Conservation (phyloP, 2,329 filamentous ascomycete species). For the Niveomyces coronatus region DNA sequence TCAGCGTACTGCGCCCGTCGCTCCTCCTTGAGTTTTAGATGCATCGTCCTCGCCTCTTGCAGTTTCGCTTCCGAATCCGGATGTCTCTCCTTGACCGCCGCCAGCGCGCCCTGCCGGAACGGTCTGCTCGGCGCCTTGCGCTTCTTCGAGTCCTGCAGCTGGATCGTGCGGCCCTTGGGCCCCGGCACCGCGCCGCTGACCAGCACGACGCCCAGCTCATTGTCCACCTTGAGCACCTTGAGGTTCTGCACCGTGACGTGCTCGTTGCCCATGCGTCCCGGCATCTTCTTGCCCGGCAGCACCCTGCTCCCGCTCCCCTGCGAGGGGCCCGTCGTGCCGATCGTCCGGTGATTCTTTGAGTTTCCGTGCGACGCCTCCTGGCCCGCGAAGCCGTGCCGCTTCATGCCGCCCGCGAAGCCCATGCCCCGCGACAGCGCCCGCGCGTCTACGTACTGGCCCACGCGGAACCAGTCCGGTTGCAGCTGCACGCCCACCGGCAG, state of each 20-base stretch:
- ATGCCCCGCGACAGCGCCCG: conserved; percentile 71
- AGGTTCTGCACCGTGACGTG: conserved; percentile 86
- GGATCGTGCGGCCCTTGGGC: conserved; percentile 76
- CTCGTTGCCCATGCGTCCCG: conserved; percentile 87
- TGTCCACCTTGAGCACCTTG: conserved; percentile 78
- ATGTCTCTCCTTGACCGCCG: conserved; percentile 35
- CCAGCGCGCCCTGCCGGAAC: conserved; percentile 36
- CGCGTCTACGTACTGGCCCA: conserved; percentile 85
- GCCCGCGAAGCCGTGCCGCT: conserved; percentile 80
- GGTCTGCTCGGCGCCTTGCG: conserved; percentile 50
- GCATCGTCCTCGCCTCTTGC: conserved; percentile 37
- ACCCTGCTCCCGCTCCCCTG: conserved; percentile 92
- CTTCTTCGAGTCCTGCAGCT: conserved; percentile 84
- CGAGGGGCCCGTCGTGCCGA: conserved; percentile 80
- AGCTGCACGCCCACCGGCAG: conserved; percentile 66
- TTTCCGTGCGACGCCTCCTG: conserved; percentile 92
- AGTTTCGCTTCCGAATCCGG: conserved; percentile 35
- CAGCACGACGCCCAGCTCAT: conserved; percentile 76
- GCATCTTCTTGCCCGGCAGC: conserved; percentile 94
- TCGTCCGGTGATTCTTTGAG: conserved; percentile 83
- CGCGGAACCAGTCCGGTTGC: conserved; percentile 80
- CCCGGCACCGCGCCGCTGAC: conserved; percentile 81
- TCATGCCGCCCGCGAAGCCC: conserved; percentile 97
- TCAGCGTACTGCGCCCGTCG: conserved; percentile 28
- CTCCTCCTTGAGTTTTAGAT: conserved; percentile 44